Conservation (phyloP, 169 alveolate genomes). For the Besnoitia besnoiti region DNA sequence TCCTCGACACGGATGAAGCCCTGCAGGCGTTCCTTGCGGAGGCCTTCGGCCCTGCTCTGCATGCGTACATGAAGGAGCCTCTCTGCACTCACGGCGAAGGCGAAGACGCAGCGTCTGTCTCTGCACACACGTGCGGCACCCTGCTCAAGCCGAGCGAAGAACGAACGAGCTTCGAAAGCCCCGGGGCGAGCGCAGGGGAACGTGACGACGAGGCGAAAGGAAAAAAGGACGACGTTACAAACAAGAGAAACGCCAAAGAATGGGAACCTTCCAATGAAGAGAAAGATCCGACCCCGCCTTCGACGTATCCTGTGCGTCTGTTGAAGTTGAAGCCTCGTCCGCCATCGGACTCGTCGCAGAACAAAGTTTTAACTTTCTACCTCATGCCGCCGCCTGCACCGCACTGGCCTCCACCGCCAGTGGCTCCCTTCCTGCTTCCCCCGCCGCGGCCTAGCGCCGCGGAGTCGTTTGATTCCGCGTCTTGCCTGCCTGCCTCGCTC, state of each 20-base stretch:
- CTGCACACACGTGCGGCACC: too few species aligned
- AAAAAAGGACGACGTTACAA: neutral
- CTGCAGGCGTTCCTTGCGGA: neutral
- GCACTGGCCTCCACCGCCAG: conserved; percentile 10
- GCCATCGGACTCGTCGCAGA: neutral
- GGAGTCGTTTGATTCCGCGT: neutral
- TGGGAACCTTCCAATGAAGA: too few species aligned
- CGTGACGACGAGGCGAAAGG: neutral
- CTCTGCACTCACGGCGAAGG: neutral
- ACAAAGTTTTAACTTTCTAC: neutral
- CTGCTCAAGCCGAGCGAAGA: too few species aligned
- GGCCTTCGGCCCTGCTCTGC: neutral
- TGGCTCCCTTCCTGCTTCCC: conserved; percentile 19
- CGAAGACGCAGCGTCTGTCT: too few species aligned
- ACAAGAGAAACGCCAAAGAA: too few species aligned
- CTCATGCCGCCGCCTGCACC: conserved; percentile 10
- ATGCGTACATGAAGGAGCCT: neutral
- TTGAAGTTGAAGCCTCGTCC: neutral
- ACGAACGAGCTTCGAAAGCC: too few species aligned
- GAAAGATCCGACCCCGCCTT: too few species aligned
- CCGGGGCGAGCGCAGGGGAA: too few species aligned
- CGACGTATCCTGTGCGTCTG: neutral
- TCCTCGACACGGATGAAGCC: conserved; percentile 1
- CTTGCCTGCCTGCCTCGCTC: neutral
- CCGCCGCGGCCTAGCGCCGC: too few species aligned